Base-by-base conservation (phyloP, 495 filamentous ascomycete species). In the Pyrenula aspistea region DNA sequence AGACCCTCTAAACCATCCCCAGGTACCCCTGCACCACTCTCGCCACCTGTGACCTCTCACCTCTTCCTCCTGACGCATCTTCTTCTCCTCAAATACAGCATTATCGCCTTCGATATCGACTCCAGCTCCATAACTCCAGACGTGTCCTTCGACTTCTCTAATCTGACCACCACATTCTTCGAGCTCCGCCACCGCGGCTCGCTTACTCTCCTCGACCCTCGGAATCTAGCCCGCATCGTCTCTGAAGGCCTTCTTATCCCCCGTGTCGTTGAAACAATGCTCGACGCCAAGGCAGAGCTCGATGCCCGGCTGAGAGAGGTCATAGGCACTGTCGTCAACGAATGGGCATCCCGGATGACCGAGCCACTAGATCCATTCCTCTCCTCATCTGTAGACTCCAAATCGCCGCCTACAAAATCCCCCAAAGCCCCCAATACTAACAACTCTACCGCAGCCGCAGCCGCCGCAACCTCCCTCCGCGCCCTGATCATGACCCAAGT, bases 21-120 rank as follows among this genome's bases (percentile, higher is more conserved):
- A 2, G 72, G 73, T 47, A 66, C 76, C 53, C 69, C 66, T 54
- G 64, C 73, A 15, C 65, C 62, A 49, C 62, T 61, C 62, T 81
- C 77, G 3, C 75, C 77, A 15, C 65, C 75, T 2, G 73, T 73
- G 3, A 87, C 93, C 67, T 79, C 82, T 0, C 84, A 90, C 60
- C 78, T 96, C 25, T 96, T 96, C 69, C 81, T 94, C 59, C 84
- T 96, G 70, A 91, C 89, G 61, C 91, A 96, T 65, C 77, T 96
- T 1, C 84, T 95, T 47, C 83, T 94, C 58, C 81, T 96, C 11
- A 95, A 95, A 63, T 89, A 92, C 60, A 86, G 92, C 61, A 88
- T 96, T 24, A 81, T 95, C 36, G 88, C 90, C 19, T 91, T 95
- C 60, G 91, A 96, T 71, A 93, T 96, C 56, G 83, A 87, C 67